A percentile compares a stretch with the other conserved stretches of the same genome.
Evolutionary conservation across 768 basidiomycete species (phyloP).

Genomic region (Phaffia tasmanica): DNA sequence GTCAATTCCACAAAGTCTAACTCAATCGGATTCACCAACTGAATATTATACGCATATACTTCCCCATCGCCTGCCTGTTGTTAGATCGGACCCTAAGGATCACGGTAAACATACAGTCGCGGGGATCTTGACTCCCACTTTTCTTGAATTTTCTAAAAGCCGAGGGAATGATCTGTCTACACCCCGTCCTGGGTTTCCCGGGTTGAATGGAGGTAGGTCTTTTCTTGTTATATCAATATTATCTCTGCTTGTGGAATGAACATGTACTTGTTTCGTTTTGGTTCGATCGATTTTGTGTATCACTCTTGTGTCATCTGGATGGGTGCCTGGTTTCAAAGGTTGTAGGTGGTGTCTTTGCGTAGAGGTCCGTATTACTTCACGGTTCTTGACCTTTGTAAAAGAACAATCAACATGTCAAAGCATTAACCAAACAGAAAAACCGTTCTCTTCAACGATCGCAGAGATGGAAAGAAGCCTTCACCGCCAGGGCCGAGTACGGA

Average conservation of each 20-base stretch:
- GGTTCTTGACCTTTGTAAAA: too few species aligned
- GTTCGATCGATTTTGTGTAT: too few species aligned
- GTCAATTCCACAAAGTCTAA: too few species aligned
- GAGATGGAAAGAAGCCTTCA: conserved; percentile 24
- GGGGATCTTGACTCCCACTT: conserved; percentile 9
- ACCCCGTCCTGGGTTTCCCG: conserved; percentile 13
- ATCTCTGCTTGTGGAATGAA: neutral
- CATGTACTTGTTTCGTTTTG: neutral
- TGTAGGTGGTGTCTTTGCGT: conserved; percentile 24
- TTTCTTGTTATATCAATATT: neutral
- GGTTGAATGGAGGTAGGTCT: conserved; percentile 1
- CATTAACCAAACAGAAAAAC: neutral
- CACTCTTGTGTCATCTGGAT: too few species aligned
- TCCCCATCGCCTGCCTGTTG: too few species aligned
- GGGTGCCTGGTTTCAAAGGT: neutral
- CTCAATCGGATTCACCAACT: too few species aligned
- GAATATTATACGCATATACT: too few species aligned
- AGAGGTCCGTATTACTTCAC: neutral
- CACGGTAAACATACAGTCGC: neutral
- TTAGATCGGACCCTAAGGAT: too few species aligned
- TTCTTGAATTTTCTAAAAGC: conserved; percentile 20
- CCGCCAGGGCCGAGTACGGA: conserved; percentile 5
- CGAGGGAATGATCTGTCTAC: conserved; percentile 20
- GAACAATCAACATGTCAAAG: neutral
- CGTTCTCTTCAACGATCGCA: neutral